Evolutionary conservation across 2,329 filamentous ascomycete genomes (phyloP).

Genomic region (Colletotrichum sp.): DNA sequence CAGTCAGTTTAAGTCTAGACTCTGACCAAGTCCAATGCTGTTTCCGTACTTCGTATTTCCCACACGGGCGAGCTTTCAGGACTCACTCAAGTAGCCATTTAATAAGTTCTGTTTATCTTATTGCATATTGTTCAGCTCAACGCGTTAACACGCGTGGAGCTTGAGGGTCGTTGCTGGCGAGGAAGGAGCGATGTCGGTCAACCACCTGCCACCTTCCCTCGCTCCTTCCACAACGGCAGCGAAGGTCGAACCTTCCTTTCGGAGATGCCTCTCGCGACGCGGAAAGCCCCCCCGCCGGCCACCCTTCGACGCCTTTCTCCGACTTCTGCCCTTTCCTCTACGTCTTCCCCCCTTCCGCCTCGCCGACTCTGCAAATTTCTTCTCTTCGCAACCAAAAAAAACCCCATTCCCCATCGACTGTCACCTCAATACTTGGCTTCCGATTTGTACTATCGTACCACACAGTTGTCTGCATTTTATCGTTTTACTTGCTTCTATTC

Average conservation of each 20-base stretch:
- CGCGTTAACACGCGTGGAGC: not conserved
- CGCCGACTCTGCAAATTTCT: not conserved
- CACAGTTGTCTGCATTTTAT: not conserved
- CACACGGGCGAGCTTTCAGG: not conserved
- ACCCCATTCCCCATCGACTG: not conserved
- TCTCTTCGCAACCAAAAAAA: not conserved
- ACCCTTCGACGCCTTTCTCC: not conserved
- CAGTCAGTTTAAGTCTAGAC: not conserved
- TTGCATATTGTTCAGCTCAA: fast-evolving
- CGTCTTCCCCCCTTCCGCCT: not conserved
- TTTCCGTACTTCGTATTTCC: not conserved
- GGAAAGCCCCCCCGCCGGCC: no score
- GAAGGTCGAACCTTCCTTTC: not conserved
- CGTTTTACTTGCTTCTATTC: not conserved
- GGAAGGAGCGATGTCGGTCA: not conserved
- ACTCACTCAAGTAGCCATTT: not conserved
- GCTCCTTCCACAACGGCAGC: not conserved
- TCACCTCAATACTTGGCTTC: not conserved
- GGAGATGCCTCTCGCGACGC: not conserved
- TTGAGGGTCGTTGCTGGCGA: not conserved
- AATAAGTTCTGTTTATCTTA: not conserved
- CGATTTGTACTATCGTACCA: not conserved
- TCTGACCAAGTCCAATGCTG: not conserved
- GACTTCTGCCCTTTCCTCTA: not conserved
- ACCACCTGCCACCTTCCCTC: not conserved